Evolutionary conservation across 176 grass and related monocot species (phyloP).

Genomic region (Dendrocalamus sinicus): DNA sequence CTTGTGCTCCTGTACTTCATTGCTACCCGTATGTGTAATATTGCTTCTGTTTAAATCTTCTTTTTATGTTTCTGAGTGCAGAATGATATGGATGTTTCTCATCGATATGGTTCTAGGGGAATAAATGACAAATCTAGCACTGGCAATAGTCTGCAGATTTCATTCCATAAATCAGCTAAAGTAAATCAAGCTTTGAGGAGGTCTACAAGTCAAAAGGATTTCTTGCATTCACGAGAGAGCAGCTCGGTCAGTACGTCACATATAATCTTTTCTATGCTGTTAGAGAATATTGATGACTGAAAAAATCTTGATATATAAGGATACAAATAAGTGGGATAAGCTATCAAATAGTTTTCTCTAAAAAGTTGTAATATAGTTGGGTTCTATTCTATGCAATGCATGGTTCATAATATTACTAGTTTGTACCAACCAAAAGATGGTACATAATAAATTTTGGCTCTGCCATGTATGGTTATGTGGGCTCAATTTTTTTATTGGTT

Average conservation of each 20-base stretch:
- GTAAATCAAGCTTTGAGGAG: slow-evolving; percentile 55
- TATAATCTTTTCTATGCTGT: neutral
- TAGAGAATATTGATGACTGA: slow-evolving; percentile 18
- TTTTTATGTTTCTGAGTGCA: slow-evolving; percentile 46
- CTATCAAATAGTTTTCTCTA: neutral
- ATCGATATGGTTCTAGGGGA: slow-evolving; percentile 34
- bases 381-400: neutral
- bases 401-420: slow-evolving; percentile 2
- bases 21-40: neutral
- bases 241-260: slow-evolving; percentile 64
- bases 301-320: neutral
- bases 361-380: neutral
- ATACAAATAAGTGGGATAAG: neutral
- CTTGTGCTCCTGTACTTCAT: neutral
- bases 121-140: slow-evolving; percentile 48
- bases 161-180: slow-evolving; percentile 62
- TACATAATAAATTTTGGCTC: neutral
- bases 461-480: neutral
- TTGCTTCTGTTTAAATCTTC: slow-evolving; percentile 25
- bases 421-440: neutral
- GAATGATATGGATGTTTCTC: slow-evolving; percentile 67
- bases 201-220: slow-evolving; percentile 78
- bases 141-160: slow-evolving; percentile 40
- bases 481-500: neutral
- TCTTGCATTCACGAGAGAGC: slow-evolving; percentile 69